A percentile compares a stretch with the other conserved stretches of the same genome.
phyloP scores from a whole-genome alignment of 2,329 filamentous ascomycete genomes.

The Blumeria hordei region DNA sequence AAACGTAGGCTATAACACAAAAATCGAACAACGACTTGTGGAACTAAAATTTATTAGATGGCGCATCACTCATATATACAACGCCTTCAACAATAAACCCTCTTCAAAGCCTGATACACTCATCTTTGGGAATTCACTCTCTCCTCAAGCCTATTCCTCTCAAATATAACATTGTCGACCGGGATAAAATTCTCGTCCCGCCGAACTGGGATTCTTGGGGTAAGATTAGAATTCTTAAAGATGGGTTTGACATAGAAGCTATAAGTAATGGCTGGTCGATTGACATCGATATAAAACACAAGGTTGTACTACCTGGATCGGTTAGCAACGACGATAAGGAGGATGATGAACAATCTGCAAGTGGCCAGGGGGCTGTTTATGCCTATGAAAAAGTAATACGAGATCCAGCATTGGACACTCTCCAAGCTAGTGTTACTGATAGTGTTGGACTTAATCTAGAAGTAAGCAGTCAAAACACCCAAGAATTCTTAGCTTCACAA shows the following conservation, averaged over 20 bases:
- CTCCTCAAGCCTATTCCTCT: constrained; percentile 54
- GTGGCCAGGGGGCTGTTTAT: constrained; percentile 34
- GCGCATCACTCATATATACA: constrained; percentile 67
- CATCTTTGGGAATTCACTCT: constrained; percentile 66
- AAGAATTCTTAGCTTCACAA: constrained; percentile 54
- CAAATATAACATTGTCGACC: constrained; percentile 77
- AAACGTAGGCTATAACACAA: constrained; percentile 31
- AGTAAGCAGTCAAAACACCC: constrained; percentile 46
- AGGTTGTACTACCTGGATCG: constrained; percentile 17
- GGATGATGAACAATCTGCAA: constrained; percentile 5
- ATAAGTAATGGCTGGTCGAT: constrained; percentile 68
- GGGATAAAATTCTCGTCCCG: constrained; percentile 82
- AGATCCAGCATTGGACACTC: constrained; percentile 42
- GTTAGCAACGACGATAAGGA: constrained; percentile 4
- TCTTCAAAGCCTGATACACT: constrained; percentile 59
- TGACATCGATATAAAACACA: constrained; percentile 39
- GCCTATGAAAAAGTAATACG: constrained; percentile 61
- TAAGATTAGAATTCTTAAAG: constrained; percentile 78
- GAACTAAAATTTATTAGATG: constrained; percentile 27
- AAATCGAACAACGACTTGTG: constrained; percentile 1
- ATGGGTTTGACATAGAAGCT: constrained; percentile 76
- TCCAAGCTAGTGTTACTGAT: constrained; percentile 28
- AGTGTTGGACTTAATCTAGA: constrained; percentile 18
- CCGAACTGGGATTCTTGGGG: constrained; percentile 98
- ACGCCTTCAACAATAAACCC: constrained; percentile 53